Percentiles rank a stretch among this genome's conserved stretches.
phyloP scores from a whole-genome alignment of 176 grass and related monocot genomes.

The Zizania latifolia region DNA sequence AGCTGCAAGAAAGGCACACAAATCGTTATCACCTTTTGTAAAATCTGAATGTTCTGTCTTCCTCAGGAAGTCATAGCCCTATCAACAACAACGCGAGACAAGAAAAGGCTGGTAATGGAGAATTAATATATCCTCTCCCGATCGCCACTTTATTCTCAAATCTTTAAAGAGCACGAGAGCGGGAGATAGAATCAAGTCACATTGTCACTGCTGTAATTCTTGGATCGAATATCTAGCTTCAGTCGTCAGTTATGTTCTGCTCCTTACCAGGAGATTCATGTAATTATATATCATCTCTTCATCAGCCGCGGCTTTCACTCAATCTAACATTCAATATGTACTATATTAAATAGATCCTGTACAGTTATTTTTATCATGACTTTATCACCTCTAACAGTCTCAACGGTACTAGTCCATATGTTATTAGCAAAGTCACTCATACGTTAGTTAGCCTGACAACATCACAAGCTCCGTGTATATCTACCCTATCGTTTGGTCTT shows the following conservation, averaged over 20 bases:
- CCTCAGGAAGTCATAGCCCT: background rate
- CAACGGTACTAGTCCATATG: too few relatives aligned
- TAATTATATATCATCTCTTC: too few relatives aligned
- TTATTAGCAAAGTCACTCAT: too few relatives aligned
- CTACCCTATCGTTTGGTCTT: background rate
- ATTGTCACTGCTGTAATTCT: too few relatives aligned
- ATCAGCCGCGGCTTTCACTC: background rate
- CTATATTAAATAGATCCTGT: too few relatives aligned
- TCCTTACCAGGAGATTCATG: too few relatives aligned
- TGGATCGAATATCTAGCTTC: too few relatives aligned
- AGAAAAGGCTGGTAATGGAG: background rate
- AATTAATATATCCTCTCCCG: background rate
- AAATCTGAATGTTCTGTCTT: constrained; percentile 10
- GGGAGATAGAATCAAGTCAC: too few relatives aligned
- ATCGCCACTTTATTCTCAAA: background rate
- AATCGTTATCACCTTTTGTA: constrained; percentile 30
- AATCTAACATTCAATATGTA: background rate
- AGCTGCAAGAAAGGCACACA: constrained; percentile 42
- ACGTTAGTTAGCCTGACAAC: constrained; percentile 7
- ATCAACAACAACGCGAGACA: background rate
- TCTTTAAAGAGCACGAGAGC: too few relatives aligned
- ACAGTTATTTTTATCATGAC: too few relatives aligned
- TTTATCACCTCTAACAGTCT: too few relatives aligned
- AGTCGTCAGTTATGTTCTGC: too few relatives aligned
- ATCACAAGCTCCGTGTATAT: background rate